Base-by-base conservation (phyloP, 2,329 filamentous ascomycete species). In the Lecanicillium sp. region DNA sequence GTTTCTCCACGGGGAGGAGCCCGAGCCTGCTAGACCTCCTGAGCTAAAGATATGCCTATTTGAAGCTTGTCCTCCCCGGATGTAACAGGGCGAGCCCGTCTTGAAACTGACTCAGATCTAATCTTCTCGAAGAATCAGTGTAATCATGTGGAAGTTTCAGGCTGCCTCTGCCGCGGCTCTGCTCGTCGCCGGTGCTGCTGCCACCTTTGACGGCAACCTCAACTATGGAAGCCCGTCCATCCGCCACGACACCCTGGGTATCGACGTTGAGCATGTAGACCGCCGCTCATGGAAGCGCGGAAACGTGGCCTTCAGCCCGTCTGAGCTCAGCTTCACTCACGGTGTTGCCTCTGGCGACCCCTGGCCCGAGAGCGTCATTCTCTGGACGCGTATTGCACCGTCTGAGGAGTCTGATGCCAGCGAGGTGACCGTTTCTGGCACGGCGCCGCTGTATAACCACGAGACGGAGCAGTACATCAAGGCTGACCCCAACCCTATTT, bases 201-300 rank as follows among this genome's bases (percentile, higher is more conserved):
- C 41, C 20, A 42, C 37, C 43, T 52, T 46, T 36, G 48, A 54
- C 5, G 57, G 57, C 4, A 84, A 84, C 53, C 55, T 84, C 44
- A 84, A 84, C 60, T 86, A 84, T 55, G 66, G 69, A 36, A 81
- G 74, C 49, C 80, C 81, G 5, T 85, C 81, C 1, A 66, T 72
- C 29, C 71, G 79, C 31, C 81, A 85, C 46, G 68, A 73, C 4
- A 64, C 66, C 28, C 65, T 86, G 10, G 81, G 79, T 5, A 73
- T 86, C 33, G 71, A 79, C n/a, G 68, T 84, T 12, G 69, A 69
- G 35, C 77, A 73, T 46, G 72, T 84, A 35, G 68, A 72, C 32
- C 74, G 73, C 54, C 69, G 77, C 28, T 71, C 68, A 36, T 48
- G 54, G 41, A 62, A 60, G 49, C 58, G 60, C 31, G 63, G 64